Base-by-base conservation (phyloP, 495 filamentous ascomycete species). In the Polyplosphaeria fusca region DNA sequence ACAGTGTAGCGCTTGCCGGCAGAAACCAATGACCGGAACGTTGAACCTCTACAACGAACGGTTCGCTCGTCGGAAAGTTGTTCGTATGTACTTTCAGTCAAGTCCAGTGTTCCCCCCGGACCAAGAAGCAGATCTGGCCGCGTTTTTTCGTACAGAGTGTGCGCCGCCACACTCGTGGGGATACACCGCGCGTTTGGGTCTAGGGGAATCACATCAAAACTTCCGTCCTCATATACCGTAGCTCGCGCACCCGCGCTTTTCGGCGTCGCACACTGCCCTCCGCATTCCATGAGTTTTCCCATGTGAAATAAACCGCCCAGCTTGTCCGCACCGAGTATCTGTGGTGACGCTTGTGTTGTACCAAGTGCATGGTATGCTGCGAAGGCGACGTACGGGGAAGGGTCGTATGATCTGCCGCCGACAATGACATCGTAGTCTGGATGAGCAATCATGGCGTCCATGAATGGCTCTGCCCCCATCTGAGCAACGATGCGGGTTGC, bases 261-360 rank as follows among this genome's bases (percentile, higher is more conserved):
- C 0, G 77, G 77, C 4, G 65, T 64, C 1, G 76, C 71, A 60
- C 78, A 81, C 0, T 67, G 44, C 0, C 60, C 78, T 26, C 78
- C 77, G 26, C 77, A 81, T 46, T 81, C 78, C 68, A 81, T 71
- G 4, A 74, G 74, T 65, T 80, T 80, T 18, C 77, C 77, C 76
- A 80, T 78, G 58, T 79, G 75, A 16, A 62, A 68, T 19, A 73
- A 72, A 3, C 66, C 70, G 1, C 73, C 76, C 25, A 22, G 49
- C 30, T 52, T 13, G 14, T 14, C 30, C 7, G 7, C 14, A 18
- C 25, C 16, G 27, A 41, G n/a, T 13, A 27, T 44, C 5, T 52
- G 3, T 13, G 5, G 11, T 18, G 40, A 18, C 2, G 47, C 26
- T 1, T 39, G 42, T 12, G 48, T 14, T 22, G 39, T 39, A 7